Conservation (phyloP, 2,329 filamentous ascomycete species). For the Aureobasidium sp. region DNA sequence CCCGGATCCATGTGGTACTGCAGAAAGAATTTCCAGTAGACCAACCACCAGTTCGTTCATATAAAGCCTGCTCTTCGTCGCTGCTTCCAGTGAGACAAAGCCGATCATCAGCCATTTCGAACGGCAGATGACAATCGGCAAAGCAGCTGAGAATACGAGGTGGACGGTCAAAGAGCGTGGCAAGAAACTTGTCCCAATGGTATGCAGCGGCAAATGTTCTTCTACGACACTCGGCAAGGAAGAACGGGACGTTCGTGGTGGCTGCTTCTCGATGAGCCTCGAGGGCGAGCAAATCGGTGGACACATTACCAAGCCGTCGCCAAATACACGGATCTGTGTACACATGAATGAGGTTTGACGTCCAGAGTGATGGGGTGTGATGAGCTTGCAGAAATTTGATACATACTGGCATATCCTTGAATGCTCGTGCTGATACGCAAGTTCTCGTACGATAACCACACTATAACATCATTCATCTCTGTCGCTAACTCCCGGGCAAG, state of each 20-base stretch:
- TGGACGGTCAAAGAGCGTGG: conserved; percentile 20
- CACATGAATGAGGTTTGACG: background rate
- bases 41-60: conserved; percentile 11
- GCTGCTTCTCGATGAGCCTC: conserved; percentile 20
- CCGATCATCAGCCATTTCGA: conserved; percentile 17
- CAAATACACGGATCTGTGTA: conserved; percentile 15
- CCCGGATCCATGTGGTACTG: conserved; percentile 4
- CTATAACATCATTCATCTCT: conserved; percentile 16
- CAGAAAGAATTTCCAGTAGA: background rate
- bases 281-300: conserved; percentile 59
- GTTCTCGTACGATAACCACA: conserved; percentile 17
- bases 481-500: conserved; percentile 17
- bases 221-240: conserved; percentile 18
- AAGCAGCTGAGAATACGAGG: conserved; percentile 17
- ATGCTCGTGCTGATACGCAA: background rate
- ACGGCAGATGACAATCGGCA: conserved; percentile 16
- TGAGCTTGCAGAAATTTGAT: too few relatives aligned
- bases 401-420: background rate
- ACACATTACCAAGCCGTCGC: conserved; percentile 47
- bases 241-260: conserved; percentile 19
- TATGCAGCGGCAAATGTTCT: conserved; percentile 15
- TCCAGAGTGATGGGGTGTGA: background rate
- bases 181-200: conserved; percentile 21
- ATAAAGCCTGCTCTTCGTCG: background rate
- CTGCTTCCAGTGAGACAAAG: background rate